Evolutionary conservation across 179 eudicot genomes (phyloP).

Genomic region (Drosera spatulata): DNA sequence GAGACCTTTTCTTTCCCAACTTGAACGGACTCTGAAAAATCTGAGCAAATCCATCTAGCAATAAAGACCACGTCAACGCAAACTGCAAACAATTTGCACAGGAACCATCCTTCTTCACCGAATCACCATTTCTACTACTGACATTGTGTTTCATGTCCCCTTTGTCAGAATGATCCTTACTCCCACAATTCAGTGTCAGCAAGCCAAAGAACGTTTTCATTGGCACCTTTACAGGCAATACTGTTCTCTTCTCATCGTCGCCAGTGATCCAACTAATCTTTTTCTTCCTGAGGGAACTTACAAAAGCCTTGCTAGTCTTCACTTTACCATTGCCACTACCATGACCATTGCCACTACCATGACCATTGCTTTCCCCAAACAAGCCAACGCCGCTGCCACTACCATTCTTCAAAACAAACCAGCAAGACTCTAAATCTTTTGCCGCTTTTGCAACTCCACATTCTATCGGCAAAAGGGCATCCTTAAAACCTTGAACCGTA

Average conservation of each 20-base stretch:
- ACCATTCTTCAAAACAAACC: constrained; percentile 34
- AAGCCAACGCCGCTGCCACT: constrained; percentile 11
- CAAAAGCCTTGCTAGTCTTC: constrained; percentile 18
- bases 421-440: constrained; percentile 59
- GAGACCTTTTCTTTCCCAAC: constrained; percentile 39
- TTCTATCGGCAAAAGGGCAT: constrained; percentile 65
- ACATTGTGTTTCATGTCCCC: constrained; percentile 18
- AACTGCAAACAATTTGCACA: constrained; percentile 72
- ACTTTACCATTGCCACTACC: constrained; percentile 6
- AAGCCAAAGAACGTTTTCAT: constrained; percentile 45
- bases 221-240: constrained; percentile 34
- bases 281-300: constrained; percentile 21
- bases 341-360: constrained; percentile 8
- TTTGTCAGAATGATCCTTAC: constrained; percentile 11
- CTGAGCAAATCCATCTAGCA: constrained; percentile 60
- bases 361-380: constrained; percentile 14
- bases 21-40: constrained; percentile 53
- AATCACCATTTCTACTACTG: constrained; percentile 29
- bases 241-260: constrained; percentile 44
- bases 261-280: constrained; percentile 15
- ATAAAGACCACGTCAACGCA: constrained; percentile 62
- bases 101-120: constrained; percentile 27
- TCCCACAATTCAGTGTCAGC: constrained; percentile 28
- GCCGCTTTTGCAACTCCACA: constrained; percentile 53
- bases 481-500: constrained; percentile 57